Percentiles rank a stretch among this genome's conserved stretches.
phyloP scores from a whole-genome alignment of 1,284 basidiomycete genomes.

The Trametes sp. region DNA sequence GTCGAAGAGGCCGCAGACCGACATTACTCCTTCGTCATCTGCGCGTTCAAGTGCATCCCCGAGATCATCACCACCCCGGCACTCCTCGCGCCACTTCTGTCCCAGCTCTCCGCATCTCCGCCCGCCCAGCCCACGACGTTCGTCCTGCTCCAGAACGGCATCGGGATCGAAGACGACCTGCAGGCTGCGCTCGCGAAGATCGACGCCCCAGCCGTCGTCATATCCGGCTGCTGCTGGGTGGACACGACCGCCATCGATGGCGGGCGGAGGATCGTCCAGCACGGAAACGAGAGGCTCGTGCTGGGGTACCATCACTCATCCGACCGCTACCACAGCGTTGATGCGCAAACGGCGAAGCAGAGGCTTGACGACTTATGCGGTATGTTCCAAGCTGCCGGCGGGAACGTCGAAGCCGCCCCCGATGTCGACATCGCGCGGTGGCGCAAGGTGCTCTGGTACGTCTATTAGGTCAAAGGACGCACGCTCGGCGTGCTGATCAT shows the following conservation, averaged over 20 bases:
- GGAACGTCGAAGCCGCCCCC: conserved; percentile 39
- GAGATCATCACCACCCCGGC: conserved; percentile 43
- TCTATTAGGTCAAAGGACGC: conserved; percentile 3
- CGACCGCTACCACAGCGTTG: not conserved
- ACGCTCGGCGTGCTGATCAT: not conserved
- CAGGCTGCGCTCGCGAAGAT: conserved; percentile 35
- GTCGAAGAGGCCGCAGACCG: conserved; percentile 45
- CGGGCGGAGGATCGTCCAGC: conserved; percentile 41
- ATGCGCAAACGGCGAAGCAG: conserved; percentile 28
- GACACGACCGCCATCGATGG: conserved; percentile 46
- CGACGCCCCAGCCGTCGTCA: conserved; percentile 34
- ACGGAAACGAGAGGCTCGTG: conserved; percentile 44
- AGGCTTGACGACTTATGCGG: conserved; percentile 42
- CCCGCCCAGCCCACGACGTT: conserved; percentile 34
- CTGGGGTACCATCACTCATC: conserved; percentile 42
- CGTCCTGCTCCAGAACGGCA: conserved; percentile 50
- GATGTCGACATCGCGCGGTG: conserved; percentile 54
- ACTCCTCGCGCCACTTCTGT: conserved; percentile 42
- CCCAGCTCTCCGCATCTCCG: conserved; percentile 12
- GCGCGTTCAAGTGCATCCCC: conserved; percentile 45
- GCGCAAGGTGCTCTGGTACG: conserved; percentile 53
- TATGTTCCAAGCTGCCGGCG: conserved; percentile 47
- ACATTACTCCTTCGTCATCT: conserved; percentile 44
- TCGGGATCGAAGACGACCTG: conserved; percentile 49
- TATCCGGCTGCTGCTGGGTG: conserved; percentile 50